Evolutionary conservation across 2,329 filamentous ascomycete species (phyloP), one percentile per base, ranked within the genome.

Genomic region (Teratosphaeria pseudoeucalypti): DNA sequence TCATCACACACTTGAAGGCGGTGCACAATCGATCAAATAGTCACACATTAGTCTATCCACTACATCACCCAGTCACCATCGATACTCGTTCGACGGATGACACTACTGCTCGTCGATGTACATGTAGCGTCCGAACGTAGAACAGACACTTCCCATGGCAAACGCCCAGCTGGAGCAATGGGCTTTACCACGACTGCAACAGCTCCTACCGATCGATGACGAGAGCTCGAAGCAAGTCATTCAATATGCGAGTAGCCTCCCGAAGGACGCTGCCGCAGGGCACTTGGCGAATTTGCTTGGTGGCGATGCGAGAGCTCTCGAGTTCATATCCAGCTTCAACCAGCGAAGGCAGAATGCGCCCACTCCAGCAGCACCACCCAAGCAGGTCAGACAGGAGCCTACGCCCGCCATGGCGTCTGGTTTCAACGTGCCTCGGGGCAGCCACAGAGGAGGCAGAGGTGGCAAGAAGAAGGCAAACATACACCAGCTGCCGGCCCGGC

Each of bases 201-300:
- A 85, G 70, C 81, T 99, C 16, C 81, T 99, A 0, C 90, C 91
- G 7, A 79, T 97, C 11, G 91, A 95, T 39, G 85, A 95, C 39
- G 85, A 89, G 12, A 91, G 92, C 49, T 79, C 97, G 34, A 84
- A 85, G 69, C 90, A 97, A 71, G 82, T 96, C 52, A 80, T 97
- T 65, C 85, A 89, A 55, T 96, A 96, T 72, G 85, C 89, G 2
- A 79, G 84, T 39, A 87, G 85, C 0, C 81, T 97, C 9, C 85
- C 90, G 23, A 91, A 88, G 70, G 76, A 85, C 57, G 88, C 87
- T 64, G 89, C 90, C 14, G 90, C 85, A 56, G 86, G 91, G 52
- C 90, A 97, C 73, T 87, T 99, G 62, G 88, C 86, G 72, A 90
- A 94, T 70, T 79, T 99, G 57, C 82, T 99, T 0, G 94, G 92